Base-by-base conservation (phyloP, 495 filamentous ascomycete species). In the Gamarada debralockiae region DNA sequence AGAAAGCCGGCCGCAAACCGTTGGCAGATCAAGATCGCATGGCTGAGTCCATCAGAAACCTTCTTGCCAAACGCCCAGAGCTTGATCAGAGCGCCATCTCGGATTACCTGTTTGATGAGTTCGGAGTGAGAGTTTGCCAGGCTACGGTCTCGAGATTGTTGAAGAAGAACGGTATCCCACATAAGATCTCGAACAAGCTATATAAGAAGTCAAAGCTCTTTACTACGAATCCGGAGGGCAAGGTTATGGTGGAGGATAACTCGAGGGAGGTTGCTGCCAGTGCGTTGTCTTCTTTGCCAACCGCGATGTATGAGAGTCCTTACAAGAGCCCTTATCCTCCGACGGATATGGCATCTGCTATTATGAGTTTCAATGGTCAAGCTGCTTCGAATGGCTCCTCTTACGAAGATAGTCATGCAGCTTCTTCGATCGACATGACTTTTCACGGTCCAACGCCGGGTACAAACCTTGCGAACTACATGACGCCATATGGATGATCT, bases 71-170 rank as follows among this genome's bases (percentile, higher is more conserved):
- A 8, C 17, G 21, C 2, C 50, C 56, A 1, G 50, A 38, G n/a
- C 5, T 53, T 3, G 31, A 53, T 12, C 50, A 53, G 45, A 53
- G 22, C 6, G 29, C 44, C 15, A 45, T 58, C 8, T 5, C 14
- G 12, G 22, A 48, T 17, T 45, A 17, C 3, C 5, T 53, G 22
- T 24, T 17, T 12, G 50, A 22, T 20, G 50, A 48, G 15, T 50
- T 44, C 15, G 50, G 24, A 5, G 29, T 50, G 2, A 21, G 17
- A 21, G 9, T 58, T 4, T 25, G 38, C 14, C 20, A 40, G 12
- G 37, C 29, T 23, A 58, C 37, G 24, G 21, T 58, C 6, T 52
- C 48, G 15, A 49, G 45, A 42, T 24, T 58, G n/a, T 24, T 58
- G 34, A 58, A 49, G 44, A 37, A 18, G 25, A 42, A 31, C 20